phyloP scores from a whole-genome alignment of 257 asterid species.

The Anisodus acutangulus region DNA sequence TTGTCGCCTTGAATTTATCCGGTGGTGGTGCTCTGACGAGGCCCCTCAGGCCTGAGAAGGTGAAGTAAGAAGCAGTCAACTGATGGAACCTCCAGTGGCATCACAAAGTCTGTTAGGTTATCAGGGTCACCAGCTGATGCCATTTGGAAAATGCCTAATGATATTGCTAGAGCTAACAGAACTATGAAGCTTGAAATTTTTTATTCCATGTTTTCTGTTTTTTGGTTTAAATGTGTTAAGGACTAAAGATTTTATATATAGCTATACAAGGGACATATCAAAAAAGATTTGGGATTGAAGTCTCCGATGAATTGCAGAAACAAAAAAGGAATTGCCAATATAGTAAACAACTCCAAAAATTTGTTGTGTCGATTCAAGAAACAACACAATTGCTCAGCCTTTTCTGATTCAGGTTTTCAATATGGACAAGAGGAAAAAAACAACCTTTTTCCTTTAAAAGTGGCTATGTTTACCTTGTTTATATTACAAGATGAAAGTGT shows the following conservation, averaged over 20 bases:
- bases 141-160: too few relatives aligned
- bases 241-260: constrained; percentile 9
- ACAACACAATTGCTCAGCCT: background rate
- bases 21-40: too few relatives aligned
- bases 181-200: background rate
- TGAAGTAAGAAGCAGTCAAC: too few relatives aligned
- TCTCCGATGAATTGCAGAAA: constrained; percentile 10
- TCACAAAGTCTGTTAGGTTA: too few relatives aligned
- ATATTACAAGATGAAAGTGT: background rate
- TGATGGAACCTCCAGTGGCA: too few relatives aligned
- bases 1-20: too few relatives aligned
- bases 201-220: background rate
- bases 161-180: too few relatives aligned
- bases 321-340: background rate
- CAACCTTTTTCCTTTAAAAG: background rate
- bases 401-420: background rate
- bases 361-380: background rate
- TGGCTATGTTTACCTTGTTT: background rate
- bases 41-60: too few relatives aligned
- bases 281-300: constrained; percentile 15
- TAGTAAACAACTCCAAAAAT: background rate
- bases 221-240: background rate
- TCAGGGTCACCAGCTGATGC: too few relatives aligned
- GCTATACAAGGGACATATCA: background rate
- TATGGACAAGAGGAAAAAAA: background rate